These are phyloP conservation scores for Botrytis porri DNA, from an alignment of 2,329 filamentous ascomycete species.

Conservation along the genomic window DNA sequence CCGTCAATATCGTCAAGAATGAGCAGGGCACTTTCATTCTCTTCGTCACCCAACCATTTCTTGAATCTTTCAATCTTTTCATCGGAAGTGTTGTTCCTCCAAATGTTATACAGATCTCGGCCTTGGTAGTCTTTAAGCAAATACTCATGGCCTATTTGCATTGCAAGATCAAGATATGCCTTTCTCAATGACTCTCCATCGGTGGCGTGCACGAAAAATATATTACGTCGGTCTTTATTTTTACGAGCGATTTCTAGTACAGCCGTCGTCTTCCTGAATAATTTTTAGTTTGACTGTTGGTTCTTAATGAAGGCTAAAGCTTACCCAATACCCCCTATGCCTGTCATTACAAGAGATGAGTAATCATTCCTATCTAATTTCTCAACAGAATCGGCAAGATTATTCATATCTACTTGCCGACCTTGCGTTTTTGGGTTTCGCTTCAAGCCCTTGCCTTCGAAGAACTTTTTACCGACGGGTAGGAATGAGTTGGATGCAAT, in stretches of 20 bases:
- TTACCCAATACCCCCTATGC: conserved; percentile 12
- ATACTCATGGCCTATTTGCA: not conserved
- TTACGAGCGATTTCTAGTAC: not conserved
- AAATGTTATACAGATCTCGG: not conserved
- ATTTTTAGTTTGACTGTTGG: not conserved
- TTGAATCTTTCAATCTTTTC: not conserved
- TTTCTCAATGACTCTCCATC: not conserved
- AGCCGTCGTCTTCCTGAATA: not conserved
- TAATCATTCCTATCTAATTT: not conserved
- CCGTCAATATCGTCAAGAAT: conserved; percentile 8
- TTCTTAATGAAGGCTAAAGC: not conserved
- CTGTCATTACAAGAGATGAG: not conserved
- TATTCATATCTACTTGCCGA: not conserved
- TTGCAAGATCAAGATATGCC: not conserved
- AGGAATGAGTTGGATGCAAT: not conserved
- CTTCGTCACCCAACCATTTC: not conserved
- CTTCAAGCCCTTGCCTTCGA: not conserved
- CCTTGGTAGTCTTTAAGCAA: not conserved
- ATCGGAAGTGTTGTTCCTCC: not conserved
- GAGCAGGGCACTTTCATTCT: not conserved
- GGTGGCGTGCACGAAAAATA: not conserved
- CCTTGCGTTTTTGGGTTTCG: not conserved
- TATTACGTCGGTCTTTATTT: not conserved
- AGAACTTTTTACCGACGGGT: not conserved
- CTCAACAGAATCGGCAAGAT: not conserved